These are phyloP conservation scores for Nepenthes alata DNA, from an alignment of 179 eudicot genomes.

Conservation along the genomic window DNA sequence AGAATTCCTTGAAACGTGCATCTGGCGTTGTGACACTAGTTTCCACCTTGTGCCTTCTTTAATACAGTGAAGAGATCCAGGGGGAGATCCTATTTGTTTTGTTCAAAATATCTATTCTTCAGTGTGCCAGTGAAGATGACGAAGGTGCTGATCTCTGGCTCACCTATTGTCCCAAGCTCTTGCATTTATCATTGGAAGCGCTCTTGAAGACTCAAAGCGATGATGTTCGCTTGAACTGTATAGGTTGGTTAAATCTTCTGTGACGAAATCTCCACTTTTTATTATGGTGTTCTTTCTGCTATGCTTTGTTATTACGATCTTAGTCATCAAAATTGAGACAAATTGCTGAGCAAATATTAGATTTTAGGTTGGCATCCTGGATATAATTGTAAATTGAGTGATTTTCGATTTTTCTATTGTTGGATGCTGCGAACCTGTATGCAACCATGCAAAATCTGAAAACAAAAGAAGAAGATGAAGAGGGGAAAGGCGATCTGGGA, in stretches of 20 bases:
- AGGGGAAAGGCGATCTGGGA: no score
- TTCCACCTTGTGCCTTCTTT: constrained; percentile 1
- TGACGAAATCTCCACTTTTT: background rate
- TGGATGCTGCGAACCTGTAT: no score
- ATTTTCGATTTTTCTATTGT: no score
- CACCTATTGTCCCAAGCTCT: constrained; percentile 47
- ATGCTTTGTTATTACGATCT: no score
- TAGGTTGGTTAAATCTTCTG: constrained; percentile 43
- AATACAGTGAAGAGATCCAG: constrained; percentile 70
- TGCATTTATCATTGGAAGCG: constrained; percentile 54
- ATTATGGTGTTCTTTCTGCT: no score
- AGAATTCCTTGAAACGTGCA: background rate
- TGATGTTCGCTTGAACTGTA: constrained; percentile 82
- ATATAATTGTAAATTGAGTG: no score
- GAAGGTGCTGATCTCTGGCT: constrained; percentile 36
- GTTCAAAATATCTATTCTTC: constrained; percentile 47
- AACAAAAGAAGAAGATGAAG: no score
- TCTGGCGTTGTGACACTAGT: background rate
- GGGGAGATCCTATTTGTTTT: constrained; percentile 90
- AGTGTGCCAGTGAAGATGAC: constrained; percentile 29
- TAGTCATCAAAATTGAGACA: no score
- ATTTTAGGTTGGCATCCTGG: no score
- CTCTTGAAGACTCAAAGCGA: constrained; percentile 87
- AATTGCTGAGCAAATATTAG: no score
- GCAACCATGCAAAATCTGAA: no score